Percentiles rank a stretch among this genome's conserved stretches.
Conservation (phyloP, 1,284 basidiomycete species). For the Trametes hirsuta region DNA sequence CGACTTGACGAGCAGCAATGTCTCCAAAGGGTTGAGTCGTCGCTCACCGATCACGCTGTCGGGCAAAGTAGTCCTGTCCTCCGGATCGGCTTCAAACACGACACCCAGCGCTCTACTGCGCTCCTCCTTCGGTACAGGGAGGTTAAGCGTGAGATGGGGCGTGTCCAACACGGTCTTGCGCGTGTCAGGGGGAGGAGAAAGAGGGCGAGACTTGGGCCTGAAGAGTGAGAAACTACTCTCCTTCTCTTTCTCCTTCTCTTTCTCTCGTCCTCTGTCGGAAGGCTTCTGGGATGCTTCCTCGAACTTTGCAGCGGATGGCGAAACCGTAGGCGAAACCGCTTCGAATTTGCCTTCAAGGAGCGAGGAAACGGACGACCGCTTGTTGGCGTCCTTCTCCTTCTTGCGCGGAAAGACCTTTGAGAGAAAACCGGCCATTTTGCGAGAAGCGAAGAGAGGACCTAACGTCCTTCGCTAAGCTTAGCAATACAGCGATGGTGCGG, state of each 20-base stretch:
- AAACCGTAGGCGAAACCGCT: constrained; percentile 57
- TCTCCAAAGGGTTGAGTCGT: constrained; percentile 60
- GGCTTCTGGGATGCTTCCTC: constrained; percentile 26
- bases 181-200: constrained; percentile 34
- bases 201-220: constrained; percentile 48
- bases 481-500: constrained; percentile 1
- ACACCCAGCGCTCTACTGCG: constrained; percentile 51
- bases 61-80: constrained; percentile 40
- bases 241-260: constrained; percentile 43
- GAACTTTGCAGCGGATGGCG: constrained; percentile 51
- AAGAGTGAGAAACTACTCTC: constrained; percentile 49
- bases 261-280: constrained; percentile 42
- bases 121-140: constrained; percentile 55
- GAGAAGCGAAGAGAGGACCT: constrained; percentile 20
- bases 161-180: constrained; percentile 33
- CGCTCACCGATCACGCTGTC: constrained; percentile 59
- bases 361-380: constrained; percentile 45
- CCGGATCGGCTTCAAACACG: constrained; percentile 62
- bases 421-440: constrained; percentile 71
- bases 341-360: constrained; percentile 76
- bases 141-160: constrained; percentile 64
- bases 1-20: constrained; percentile 61
- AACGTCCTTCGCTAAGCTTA: constrained; percentile 22
- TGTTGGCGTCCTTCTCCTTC: constrained; percentile 57
- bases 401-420: constrained; percentile 78